Conservation (phyloP, 352 stramenopile species). For the Phytophthora macrochlamydospora region DNA sequence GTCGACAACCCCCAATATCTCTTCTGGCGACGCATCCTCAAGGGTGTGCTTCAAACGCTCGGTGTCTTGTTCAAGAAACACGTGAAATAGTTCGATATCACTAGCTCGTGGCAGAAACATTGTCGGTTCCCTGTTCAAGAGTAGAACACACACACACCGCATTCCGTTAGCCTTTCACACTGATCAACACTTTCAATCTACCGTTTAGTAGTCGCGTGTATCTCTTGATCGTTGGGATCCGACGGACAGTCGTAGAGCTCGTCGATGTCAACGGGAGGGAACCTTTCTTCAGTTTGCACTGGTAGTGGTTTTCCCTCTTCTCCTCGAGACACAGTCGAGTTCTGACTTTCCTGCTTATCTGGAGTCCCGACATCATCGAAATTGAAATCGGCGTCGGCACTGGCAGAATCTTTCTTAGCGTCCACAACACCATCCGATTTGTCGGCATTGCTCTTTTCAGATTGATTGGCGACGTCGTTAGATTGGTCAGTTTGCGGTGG, state of each 20-base stretch:
- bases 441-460: too few relatives aligned
- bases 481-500: too few relatives aligned
- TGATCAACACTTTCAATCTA: conserved; percentile 1
- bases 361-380: conserved; percentile 20
- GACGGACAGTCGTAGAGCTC: conserved; percentile 30
- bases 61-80: conserved; percentile 32
- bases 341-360: conserved; percentile 8
- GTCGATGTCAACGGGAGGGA: conserved; percentile 13
- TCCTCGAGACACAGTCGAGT: not conserved
- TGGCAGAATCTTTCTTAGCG: not conserved
- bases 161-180: too few relatives aligned
- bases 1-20: conserved; percentile 44
- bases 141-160: not conserved
- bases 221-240: not conserved
- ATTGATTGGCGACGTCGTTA: too few relatives aligned
- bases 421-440: not conserved
- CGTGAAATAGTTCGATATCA: conserved; percentile 52
- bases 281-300: conserved; percentile 1
- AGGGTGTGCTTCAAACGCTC: conserved; percentile 30
- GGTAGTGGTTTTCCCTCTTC: not conserved
- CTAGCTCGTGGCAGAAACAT: conserved; percentile 46
- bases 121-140: conserved; percentile 9
- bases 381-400: conserved; percentile 13
- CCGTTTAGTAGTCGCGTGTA: conserved; percentile 4
- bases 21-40: conserved; percentile 21